Percentiles rank a stretch among this genome's conserved stretches.
phyloP scores from a whole-genome alignment of 345 rosid species.

The Camelina laxa region DNA sequence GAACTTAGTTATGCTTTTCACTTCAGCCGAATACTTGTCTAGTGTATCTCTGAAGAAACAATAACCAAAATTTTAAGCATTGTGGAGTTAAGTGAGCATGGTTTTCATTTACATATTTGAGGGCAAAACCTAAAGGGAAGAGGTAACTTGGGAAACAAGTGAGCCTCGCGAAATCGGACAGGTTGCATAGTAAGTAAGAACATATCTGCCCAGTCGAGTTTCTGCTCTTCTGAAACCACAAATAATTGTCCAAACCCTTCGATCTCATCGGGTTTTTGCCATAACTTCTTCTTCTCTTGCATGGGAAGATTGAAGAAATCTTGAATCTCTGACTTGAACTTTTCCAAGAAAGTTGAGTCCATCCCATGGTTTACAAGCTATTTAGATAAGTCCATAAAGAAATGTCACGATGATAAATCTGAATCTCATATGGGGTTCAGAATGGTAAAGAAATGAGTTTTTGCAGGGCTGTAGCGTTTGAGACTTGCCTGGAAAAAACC shows the following conservation, averaged over 20 bases:
- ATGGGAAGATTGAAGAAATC: constrained; percentile 40
- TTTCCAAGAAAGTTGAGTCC: constrained; percentile 32
- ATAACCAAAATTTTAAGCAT: not conserved
- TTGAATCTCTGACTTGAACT: constrained; percentile 36
- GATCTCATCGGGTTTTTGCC: constrained; percentile 24
- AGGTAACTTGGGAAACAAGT: constrained; percentile 29
- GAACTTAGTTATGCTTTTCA: constrained; percentile 43
- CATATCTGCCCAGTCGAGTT: constrained; percentile 44
- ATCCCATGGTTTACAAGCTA: constrained; percentile 45
- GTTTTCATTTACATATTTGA: constrained; percentile 19
- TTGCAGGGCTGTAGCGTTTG: not conserved
- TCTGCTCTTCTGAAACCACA: constrained; percentile 36
- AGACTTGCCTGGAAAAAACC: constrained; percentile 49
- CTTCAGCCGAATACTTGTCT: constrained; percentile 49
- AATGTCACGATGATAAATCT: not conserved
- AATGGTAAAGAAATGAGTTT: too few species aligned
- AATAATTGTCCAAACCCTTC: constrained; percentile 45
- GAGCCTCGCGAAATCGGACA: constrained; percentile 23
- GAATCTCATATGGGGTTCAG: not conserved
- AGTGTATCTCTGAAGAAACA: constrained; percentile 48
- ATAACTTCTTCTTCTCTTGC: constrained; percentile 42
- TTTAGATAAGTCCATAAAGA: not conserved
- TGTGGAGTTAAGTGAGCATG: constrained; percentile 4
- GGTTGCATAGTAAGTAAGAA: constrained; percentile 38
- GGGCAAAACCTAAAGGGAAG: constrained; percentile 23